These are phyloP conservation scores for Castanea sativa DNA, from an alignment of 306 rosid genomes.

Conservation along the genomic window DNA sequence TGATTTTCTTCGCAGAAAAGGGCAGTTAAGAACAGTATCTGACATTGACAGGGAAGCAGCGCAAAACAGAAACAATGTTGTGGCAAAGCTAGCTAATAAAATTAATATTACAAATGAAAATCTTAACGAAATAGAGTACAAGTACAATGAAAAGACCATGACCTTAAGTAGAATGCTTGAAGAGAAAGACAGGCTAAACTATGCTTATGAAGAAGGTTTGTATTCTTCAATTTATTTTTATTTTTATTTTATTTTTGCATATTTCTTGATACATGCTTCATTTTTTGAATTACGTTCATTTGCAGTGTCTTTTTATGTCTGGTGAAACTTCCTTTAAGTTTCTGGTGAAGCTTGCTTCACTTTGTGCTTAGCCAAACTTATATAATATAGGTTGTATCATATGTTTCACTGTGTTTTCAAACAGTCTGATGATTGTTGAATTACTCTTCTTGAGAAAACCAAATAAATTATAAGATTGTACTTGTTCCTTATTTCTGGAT, in stretches of 20 bases:
- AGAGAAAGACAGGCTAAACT: constrained; percentile 75
- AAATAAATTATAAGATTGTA: not conserved
- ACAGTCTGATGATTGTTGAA: too few species aligned
- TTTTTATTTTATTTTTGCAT: constrained; percentile 2
- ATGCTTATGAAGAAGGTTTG: constrained; percentile 70
- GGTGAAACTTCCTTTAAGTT: too few species aligned
- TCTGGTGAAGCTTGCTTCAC: not conserved
- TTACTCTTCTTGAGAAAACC: not conserved
- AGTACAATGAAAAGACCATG: constrained; percentile 70
- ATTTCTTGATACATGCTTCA: not conserved
- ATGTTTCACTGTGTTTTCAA: not conserved
- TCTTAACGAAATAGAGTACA: constrained; percentile 55
- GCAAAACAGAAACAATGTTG: constrained; percentile 51
- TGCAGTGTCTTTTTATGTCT: not conserved
- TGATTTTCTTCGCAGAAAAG: constrained; percentile 69
- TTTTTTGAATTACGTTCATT: constrained; percentile 7
- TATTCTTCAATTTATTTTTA: constrained; percentile 13
- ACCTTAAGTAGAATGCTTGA: constrained; percentile 80
- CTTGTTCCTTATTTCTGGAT: not conserved
- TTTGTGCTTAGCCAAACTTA: not conserved
- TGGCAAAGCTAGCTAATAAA: constrained; percentile 59
- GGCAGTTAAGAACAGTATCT: constrained; percentile 69
- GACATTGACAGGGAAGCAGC: constrained; percentile 78
- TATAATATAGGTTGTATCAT: not conserved
- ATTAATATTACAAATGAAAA: constrained; percentile 70